Percentiles rank a stretch among this genome's conserved stretches.
Evolutionary conservation across 1,139 yeast genomes (phyloP).

Genomic region (Debaryomyces sp.): DNA sequence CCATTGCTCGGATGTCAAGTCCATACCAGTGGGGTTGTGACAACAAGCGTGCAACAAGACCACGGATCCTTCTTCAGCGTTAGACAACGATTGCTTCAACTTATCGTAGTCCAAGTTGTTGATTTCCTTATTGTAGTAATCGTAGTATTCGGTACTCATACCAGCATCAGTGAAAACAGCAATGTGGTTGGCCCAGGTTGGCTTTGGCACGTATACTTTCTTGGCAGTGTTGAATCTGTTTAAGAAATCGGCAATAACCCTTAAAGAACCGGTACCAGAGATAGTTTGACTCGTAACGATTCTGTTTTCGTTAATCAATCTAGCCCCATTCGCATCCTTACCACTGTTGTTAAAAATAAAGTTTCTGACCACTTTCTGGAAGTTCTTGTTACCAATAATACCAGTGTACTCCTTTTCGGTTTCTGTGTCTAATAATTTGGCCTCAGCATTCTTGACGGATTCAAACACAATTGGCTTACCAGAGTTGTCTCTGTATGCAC

Average conservation of each 20-base stretch:
- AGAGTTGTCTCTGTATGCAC: conserved; percentile 51
- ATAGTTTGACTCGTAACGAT: conserved; percentile 60
- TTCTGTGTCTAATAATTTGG: conserved; percentile 40
- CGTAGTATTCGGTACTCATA: conserved; percentile 40
- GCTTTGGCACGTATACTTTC: conserved; percentile 61
- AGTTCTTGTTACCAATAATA: conserved; percentile 53
- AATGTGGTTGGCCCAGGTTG: conserved; percentile 79
- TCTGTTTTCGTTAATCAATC: conserved; percentile 49
- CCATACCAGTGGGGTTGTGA: conserved; percentile 98
- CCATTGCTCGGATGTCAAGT: conserved; percentile 90
- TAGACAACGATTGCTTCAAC: conserved; percentile 43
- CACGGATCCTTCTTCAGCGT: conserved; percentile 56
- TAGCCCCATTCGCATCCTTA: conserved; percentile 50
- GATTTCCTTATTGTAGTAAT: conserved; percentile 55
- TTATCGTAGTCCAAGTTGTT: conserved; percentile 58
- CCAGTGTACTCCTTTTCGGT: conserved; percentile 62
- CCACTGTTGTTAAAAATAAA: conserved; percentile 54
- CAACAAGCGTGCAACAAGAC: conserved; percentile 93
- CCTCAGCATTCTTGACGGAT: conserved; percentile 50
- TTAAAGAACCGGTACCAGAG: conserved; percentile 62
- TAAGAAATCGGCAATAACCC: conserved; percentile 58
- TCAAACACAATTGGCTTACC: conserved; percentile 54
- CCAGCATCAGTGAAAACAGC: conserved; percentile 60
- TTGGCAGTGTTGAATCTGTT: conserved; percentile 46
- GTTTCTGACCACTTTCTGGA: conserved; percentile 50